Evolutionary conservation across 2,329 filamentous ascomycete genomes (phyloP).

Genomic region (Ophiocordyceps camponoti-saundersi): DNA sequence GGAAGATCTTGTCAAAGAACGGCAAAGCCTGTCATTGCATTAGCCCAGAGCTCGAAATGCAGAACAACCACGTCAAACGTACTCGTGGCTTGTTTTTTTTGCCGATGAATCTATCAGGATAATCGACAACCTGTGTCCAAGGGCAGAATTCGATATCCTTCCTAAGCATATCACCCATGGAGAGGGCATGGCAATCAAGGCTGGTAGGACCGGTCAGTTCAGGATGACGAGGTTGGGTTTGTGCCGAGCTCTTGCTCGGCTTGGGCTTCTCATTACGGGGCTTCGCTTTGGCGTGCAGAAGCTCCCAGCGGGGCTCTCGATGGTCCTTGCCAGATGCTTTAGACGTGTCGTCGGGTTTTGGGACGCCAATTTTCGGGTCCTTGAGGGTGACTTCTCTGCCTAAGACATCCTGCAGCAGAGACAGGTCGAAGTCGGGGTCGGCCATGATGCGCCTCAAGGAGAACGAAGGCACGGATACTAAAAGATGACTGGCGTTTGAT

Average conservation of each 20-base stretch:
- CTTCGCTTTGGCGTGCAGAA: not conserved
- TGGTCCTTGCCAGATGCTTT: not conserved
- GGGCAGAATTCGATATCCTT: conserved; percentile 24
- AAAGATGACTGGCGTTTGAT: not conserved
- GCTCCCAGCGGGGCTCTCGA: not conserved
- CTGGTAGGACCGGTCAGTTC: not conserved
- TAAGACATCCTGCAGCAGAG: conserved; percentile 5
- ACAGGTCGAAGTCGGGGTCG: conserved; percentile 1
- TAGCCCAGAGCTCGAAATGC: not conserved
- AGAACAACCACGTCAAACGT: conserved; percentile 3
- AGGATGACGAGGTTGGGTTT: not conserved
- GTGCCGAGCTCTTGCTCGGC: not conserved
- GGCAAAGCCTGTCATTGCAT: conserved; percentile 16
- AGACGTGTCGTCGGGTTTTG: not conserved
- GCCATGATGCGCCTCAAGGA: not conserved
- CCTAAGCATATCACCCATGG: conserved; percentile 8
- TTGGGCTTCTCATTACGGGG: not conserved
- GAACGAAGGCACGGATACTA: not conserved
- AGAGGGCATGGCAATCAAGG: conserved; percentile 10
- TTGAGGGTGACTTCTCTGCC: conserved; percentile 3
- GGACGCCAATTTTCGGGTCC: not conserved
- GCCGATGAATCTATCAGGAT: conserved; percentile 41
- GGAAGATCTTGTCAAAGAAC: conserved; percentile 43
- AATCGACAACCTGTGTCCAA: conserved; percentile 36
- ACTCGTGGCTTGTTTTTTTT: conserved; percentile 31